Evolutionary conservation across 2,329 filamentous ascomycete species (phyloP).

Genomic region (Purpureocillium lavendulum): DNA sequence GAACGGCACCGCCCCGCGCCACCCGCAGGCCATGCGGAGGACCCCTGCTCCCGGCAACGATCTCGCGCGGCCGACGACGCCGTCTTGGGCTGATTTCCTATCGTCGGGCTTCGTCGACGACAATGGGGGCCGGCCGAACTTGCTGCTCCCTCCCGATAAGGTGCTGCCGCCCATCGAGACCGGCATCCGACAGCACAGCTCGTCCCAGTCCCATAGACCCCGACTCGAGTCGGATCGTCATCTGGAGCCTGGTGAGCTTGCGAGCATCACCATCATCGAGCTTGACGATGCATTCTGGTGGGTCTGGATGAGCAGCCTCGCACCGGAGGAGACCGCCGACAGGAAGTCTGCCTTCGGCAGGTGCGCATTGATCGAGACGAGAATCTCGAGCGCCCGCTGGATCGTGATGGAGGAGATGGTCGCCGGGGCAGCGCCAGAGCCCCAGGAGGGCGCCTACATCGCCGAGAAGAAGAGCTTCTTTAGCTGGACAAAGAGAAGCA

Average conservation of each 20-base stretch:
- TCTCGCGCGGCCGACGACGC: slow-evolving; percentile 78
- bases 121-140: slow-evolving; percentile 52
- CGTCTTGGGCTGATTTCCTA: slow-evolving; percentile 96
- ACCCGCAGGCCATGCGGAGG: slow-evolving; percentile 45
- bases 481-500: slow-evolving; percentile 69
- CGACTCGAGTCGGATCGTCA: slow-evolving; percentile 58
- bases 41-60: slow-evolving; percentile 62
- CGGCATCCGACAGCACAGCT: slow-evolving; percentile 67
- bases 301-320: slow-evolving; percentile 98
- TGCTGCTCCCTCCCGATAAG: slow-evolving; percentile 87
- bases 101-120: slow-evolving; percentile 86
- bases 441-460: slow-evolving; percentile 78
- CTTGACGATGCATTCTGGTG: slow-evolving; percentile 98
- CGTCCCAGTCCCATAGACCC: slow-evolving; percentile 67
- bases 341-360: slow-evolving; percentile 91
- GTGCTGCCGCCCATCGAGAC: slow-evolving; percentile 76
- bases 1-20: slow-evolving; percentile 28
- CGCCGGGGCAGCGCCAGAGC: slow-evolving; percentile 81
- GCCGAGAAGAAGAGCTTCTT: slow-evolving; percentile 95
- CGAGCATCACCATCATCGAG: slow-evolving; percentile 78
- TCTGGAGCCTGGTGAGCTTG: slow-evolving; percentile 86
- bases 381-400: slow-evolving; percentile 76
- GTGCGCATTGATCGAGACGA: slow-evolving; percentile 85
- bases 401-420: slow-evolving; percentile 94
- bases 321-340: slow-evolving; percentile 75